These are phyloP conservation scores for Trichoderma aggressivum DNA, from an alignment of 2,329 filamentous ascomycete species.

Conservation along the genomic window DNA sequence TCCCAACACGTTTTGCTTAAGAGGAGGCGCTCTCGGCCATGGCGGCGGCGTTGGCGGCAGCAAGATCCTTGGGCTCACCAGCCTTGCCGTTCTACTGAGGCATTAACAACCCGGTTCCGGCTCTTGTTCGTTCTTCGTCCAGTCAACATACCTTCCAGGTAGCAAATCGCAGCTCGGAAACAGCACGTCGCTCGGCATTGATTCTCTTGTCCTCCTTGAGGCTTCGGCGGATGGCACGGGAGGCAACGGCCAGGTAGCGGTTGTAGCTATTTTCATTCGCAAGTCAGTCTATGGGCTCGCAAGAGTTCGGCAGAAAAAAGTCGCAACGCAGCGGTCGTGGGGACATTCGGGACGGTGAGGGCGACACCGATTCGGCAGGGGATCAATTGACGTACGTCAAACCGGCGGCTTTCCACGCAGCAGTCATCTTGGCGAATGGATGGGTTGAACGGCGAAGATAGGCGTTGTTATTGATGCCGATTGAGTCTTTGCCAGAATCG, in stretches of 20 bases:
- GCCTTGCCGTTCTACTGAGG: constrained; percentile 85
- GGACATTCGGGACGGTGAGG: not conserved
- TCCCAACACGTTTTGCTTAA: constrained; percentile 25
- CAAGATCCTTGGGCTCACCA: constrained; percentile 75
- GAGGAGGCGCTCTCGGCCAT: constrained; percentile 38
- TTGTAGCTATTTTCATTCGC: constrained; percentile 74
- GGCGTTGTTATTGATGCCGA: constrained; percentile 33
- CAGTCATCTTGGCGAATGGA: constrained; percentile 73
- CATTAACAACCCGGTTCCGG: not conserved
- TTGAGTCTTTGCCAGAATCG: constrained; percentile 37
- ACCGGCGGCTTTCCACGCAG: constrained; percentile 97
- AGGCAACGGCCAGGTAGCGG: constrained; percentile 95
- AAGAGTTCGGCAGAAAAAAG: not conserved
- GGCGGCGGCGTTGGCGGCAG: constrained; percentile 48
- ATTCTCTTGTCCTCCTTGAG: constrained; percentile 94
- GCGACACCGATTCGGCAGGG: constrained; percentile 1
- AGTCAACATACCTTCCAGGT: constrained; percentile 78
- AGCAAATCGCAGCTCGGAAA: constrained; percentile 83
- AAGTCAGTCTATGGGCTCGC: constrained; percentile 26
- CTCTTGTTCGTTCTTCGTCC: not conserved
- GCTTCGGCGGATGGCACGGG: constrained; percentile 91
- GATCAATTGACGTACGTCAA: constrained; percentile 70
- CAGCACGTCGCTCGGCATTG: constrained; percentile 80
- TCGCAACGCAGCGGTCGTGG: not conserved
- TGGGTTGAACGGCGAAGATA: constrained; percentile 28